Evolutionary conservation across 352 stramenopile species (phyloP), one percentile per base, ranked within the genome.

Genomic region (Pythium sukuiense): DNA sequence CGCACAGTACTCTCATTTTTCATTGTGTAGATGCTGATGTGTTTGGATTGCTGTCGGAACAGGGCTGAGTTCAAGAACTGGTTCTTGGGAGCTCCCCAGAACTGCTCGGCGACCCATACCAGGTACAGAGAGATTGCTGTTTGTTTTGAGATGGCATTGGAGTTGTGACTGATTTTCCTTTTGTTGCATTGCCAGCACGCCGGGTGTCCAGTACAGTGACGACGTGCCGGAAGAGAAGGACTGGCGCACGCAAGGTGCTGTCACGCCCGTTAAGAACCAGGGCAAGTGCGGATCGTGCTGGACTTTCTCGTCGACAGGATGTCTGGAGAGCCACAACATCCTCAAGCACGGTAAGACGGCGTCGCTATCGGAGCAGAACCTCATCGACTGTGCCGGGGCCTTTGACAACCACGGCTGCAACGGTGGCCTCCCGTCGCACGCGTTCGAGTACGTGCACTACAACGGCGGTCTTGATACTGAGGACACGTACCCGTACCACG

Each of bases 251-350:
- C 82, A 97, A 52, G 97, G 96, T 55, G 90, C 83, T 14, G 96
- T 99, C 11, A 99, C 97, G 14, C 83, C 87, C 1, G 95, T 99
- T 6, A 99, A 99, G 79, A 98, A 99, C 74, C 97, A 99, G 76
- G 98, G 96, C 59, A 85, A 93, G 37, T 99, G 98, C 76, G 97
- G 97, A 55, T 98, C 95, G 49, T 99, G 98, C 85, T 99, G 97
- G 97, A 95, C 97, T 14, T 99, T 99, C 83, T 99, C 96, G 18
- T 96, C 97, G 12, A 99, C 97, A 14, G 98, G 97, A 16, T 93
- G 93, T 41, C 92, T 99, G 54, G 98, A 99, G 84, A 98, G 97
- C 64, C 95, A 97, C 73, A 77, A 98, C 63, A 98, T 96, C 72
- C 80, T 99, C 46, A 94, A 96, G 63, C 97, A 90, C 63, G 90